These are phyloP conservation scores for Colletotrichum ledebouriae DNA, from an alignment of 2,329 filamentous ascomycete genomes.

Conservation along the genomic window DNA sequence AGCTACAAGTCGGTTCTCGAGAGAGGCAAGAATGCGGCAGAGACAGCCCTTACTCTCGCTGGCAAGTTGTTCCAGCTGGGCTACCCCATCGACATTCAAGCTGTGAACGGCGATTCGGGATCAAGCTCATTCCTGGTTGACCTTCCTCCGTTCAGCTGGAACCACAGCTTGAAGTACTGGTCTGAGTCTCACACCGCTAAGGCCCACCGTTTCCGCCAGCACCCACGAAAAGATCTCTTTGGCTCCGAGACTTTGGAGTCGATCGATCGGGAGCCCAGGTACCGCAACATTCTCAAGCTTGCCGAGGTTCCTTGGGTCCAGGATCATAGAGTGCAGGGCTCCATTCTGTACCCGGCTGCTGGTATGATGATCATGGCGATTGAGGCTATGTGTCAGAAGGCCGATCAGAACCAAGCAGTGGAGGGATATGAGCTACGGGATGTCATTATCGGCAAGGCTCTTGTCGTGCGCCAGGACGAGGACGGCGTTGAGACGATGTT, in stretches of 20 bases:
- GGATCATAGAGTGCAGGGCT: slow-evolving; percentile 60
- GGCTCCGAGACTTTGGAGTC: slow-evolving; percentile 9
- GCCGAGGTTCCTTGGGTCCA: slow-evolving; percentile 59
- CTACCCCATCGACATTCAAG: background rate
- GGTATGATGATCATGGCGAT: slow-evolving; percentile 50
- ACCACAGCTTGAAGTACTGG: slow-evolving; percentile 30
- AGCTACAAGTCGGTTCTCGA: background rate
- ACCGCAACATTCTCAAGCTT: slow-evolving; percentile 40
- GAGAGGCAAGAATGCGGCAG: background rate
- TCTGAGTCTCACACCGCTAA: slow-evolving; percentile 20
- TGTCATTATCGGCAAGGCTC: slow-evolving; percentile 35
- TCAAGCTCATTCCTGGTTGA: slow-evolving; percentile 18
- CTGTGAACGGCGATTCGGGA: background rate
- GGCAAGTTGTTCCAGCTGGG: background rate
- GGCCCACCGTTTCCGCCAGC: slow-evolving; percentile 25
- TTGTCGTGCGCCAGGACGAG: slow-evolving; percentile 21
- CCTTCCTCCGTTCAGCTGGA: slow-evolving; percentile 40
- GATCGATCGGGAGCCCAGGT: slow-evolving; percentile 26
- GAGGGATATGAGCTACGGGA: slow-evolving; percentile 40
- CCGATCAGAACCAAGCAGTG: background rate
- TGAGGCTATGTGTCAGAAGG: slow-evolving; percentile 29
- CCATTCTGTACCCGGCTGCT: slow-evolving; percentile 55
- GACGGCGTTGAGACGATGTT: slow-evolving; percentile 30
- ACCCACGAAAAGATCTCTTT: slow-evolving; percentile 30
- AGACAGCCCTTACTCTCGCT: slow-evolving; percentile 16